These are phyloP conservation scores for Rhizophora apiculata DNA, from an alignment of 345 rosid genomes.

Conservation along the genomic window DNA sequence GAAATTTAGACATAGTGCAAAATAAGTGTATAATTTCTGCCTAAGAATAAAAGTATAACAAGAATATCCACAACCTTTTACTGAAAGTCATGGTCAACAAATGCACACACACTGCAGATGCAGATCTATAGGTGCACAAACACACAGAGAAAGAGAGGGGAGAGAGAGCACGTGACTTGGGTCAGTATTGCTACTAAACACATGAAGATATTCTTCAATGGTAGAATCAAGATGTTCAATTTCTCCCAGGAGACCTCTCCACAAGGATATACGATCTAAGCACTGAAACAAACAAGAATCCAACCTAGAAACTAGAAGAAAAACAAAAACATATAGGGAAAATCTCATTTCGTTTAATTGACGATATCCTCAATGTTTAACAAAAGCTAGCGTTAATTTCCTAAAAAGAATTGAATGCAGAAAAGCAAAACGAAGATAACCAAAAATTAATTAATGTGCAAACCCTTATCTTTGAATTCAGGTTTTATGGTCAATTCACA, in stretches of 20 bases:
- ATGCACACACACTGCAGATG: no score
- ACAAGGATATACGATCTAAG: constrained; percentile 81
- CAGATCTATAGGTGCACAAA: no score
- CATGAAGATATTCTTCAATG: constrained; percentile 48
- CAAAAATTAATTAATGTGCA: constrained; percentile 61
- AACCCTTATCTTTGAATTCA: constrained; percentile 58
- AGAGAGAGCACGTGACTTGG: no score
- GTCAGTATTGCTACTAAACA: constrained; percentile 32
- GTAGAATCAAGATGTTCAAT: constrained; percentile 32
- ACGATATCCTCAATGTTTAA: not conserved
- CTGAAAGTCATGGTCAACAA: no score
- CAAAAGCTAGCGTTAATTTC: not conserved
- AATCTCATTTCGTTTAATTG: no score
- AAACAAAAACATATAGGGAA: not conserved
- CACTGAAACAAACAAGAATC: constrained; percentile 36
- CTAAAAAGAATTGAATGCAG: not conserved
- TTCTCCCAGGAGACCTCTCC: constrained; percentile 51
- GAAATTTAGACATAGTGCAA: not conserved
- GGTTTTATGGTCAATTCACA: constrained; percentile 54
- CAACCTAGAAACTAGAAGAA: not conserved
- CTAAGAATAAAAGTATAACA: no score
- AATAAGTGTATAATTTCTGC: not conserved
- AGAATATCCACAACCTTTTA: no score
- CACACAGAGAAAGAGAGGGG: no score
- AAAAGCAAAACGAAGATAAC: constrained; percentile 33